Evolutionary conservation across 148 eudicot genomes (phyloP).

Genomic region (Persicaria tinctoria): DNA sequence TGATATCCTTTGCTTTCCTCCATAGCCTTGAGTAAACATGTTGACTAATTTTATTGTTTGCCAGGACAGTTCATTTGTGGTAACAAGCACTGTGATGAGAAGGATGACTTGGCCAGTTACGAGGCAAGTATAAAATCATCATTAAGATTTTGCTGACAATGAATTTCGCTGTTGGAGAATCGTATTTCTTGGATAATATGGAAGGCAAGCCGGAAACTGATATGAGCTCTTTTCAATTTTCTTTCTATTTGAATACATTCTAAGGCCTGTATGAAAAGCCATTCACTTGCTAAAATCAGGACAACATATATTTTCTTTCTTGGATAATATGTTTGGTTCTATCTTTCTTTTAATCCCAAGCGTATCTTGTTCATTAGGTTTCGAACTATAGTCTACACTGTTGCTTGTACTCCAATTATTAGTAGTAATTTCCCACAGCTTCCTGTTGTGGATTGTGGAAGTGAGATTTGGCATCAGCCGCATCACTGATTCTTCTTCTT

Average conservation of each 20-base stretch:
- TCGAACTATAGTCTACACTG: not conserved
- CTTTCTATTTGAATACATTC: not conserved
- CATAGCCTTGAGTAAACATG: not conserved
- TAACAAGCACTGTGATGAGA: constrained; percentile 81
- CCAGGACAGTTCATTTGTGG: constrained; percentile 96
- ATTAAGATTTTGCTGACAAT: not conserved
- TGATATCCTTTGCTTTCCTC: not conserved
- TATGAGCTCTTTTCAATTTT: not conserved
- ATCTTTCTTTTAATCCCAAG: not conserved
- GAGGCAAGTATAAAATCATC: constrained; percentile 47
- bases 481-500: not conserved
- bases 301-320: not conserved
- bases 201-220: not conserved
- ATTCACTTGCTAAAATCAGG: not conserved
- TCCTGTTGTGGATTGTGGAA: not conserved
- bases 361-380: not conserved
- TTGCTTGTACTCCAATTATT: not conserved
- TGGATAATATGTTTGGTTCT: not conserved
- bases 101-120: constrained; percentile 65
- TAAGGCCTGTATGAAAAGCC: not conserved
- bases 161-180: not conserved
- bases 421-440: not conserved
- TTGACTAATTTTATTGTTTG: constrained; percentile 16
- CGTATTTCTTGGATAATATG: not conserved
- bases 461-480: not conserved